These are phyloP conservation scores for Boletus subparvulus DNA, from an alignment of 768 basidiomycete genomes.

Conservation along the genomic window DNA sequence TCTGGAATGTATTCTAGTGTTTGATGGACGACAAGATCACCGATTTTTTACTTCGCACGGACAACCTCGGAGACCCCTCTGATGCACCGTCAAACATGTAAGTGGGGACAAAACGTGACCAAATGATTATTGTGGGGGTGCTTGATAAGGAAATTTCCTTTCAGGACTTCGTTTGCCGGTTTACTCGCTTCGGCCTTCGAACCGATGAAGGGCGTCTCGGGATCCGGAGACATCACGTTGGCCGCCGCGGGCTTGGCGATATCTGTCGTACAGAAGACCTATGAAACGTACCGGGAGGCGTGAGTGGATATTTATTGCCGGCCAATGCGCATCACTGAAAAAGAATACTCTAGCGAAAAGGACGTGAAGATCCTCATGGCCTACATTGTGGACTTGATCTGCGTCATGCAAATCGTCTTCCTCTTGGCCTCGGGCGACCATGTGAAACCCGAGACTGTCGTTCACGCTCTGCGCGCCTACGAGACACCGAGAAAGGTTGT, in stretches of 20 bases:
- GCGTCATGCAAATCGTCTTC: slow-evolving; percentile 15
- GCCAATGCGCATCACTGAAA: neutral
- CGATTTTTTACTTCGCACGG: too few species aligned
- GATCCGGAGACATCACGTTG: neutral
- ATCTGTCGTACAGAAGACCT: too few species aligned
- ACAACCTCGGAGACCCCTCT: too few species aligned
- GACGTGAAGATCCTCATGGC: slow-evolving; percentile 13
- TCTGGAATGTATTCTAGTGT: too few species aligned
- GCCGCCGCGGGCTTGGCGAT: neutral
- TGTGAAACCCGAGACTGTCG: neutral
- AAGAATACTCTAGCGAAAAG: neutral
- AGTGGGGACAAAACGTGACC: too few species aligned
- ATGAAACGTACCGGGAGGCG: neutral
- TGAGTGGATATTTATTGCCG: neutral
- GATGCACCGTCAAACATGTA: too few species aligned
- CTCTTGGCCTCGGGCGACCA: neutral
- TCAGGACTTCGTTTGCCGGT: neutral
- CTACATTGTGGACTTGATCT: slow-evolving; percentile 15
- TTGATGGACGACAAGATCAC: too few species aligned
- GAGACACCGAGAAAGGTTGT: neutral
- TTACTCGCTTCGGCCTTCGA: neutral
- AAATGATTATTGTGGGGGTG: neutral
- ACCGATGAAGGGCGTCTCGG: neutral
- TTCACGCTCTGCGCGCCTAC: neutral
- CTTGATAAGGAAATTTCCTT: neutral